Conservation (phyloP, 495 filamentous ascomycete species). For the Barbatosphaeria neglecta region DNA sequence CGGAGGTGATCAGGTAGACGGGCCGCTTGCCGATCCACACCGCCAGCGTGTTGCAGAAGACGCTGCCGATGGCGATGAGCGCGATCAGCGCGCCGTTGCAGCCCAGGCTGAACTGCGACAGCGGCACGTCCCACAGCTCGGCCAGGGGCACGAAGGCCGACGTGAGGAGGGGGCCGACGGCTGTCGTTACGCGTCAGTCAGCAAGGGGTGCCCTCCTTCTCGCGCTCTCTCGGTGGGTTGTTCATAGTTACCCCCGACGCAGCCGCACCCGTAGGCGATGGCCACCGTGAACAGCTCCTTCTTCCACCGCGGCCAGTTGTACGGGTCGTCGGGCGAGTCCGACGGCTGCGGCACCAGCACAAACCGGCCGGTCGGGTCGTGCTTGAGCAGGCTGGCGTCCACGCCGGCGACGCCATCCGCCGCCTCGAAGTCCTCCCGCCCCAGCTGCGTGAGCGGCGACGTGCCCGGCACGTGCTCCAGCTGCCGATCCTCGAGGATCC, state of each 20-base stretch:
- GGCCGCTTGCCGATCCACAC: constrained; percentile 3
- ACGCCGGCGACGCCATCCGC: constrained; percentile 21
- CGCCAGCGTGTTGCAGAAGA: constrained; percentile 3
- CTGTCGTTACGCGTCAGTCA: constrained; percentile 4
- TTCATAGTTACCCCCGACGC: constrained; percentile 29
- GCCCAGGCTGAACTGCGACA: constrained; percentile 23
- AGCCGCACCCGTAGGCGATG: constrained; percentile 25
- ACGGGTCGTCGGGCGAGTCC: constrained; percentile 29
- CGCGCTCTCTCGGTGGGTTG: no score
- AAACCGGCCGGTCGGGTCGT: constrained; percentile 26
- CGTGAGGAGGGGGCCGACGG: constrained; percentile 26
- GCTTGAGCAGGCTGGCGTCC: constrained; percentile 27
- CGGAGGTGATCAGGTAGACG: constrained; percentile 3
- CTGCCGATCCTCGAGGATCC: constrained; percentile 46
- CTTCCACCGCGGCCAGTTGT: constrained; percentile 33
- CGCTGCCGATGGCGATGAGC: neutral
- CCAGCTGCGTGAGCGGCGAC: constrained; percentile 14
- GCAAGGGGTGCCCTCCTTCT: no score
- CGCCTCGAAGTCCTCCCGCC: constrained; percentile 5
- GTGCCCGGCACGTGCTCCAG: constrained; percentile 50
- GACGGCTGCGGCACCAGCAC: constrained; percentile 33
- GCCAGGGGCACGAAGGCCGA: constrained; percentile 20
- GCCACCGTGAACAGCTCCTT: constrained; percentile 25
- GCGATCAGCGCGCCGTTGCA: constrained; percentile 2
- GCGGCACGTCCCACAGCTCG: constrained; percentile 20